Conservation (phyloP, 1,284 basidiomycete species). For the Rhodotorula mucilaginosa region DNA sequence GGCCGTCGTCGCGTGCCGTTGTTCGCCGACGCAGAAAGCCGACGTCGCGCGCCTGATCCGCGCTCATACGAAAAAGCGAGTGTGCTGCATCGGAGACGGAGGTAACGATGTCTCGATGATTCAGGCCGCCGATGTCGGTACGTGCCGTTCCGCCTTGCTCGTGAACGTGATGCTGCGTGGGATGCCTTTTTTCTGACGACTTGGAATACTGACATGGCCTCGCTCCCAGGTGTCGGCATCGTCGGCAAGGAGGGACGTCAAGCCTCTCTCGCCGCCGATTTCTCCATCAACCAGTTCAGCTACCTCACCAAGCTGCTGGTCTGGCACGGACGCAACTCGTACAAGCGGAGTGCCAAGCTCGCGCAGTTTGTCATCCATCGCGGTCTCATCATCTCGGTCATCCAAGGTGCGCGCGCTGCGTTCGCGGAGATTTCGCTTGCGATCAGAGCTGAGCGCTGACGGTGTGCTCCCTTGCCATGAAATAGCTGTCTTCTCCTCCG, state of each 20-base stretch:
- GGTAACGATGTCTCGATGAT: constrained; percentile 97
- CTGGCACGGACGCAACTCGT: constrained; percentile 97
- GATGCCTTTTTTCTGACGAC: neutral
- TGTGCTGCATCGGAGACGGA: constrained; percentile 96
- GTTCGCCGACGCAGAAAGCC: constrained; percentile 97
- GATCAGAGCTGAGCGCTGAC: neutral
- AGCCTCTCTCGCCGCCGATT: constrained; percentile 95
- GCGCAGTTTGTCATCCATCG: constrained; percentile 99
- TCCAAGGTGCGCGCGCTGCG: constrained; percentile 53
- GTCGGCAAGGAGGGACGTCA: constrained; percentile 99
- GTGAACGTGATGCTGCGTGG: neutral
- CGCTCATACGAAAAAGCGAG: constrained; percentile 82
- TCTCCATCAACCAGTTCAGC: constrained; percentile 95
- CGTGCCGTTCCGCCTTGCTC: constrained; percentile 47
- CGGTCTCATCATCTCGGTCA: constrained; percentile 94
- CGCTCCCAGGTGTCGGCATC: constrained; percentile 77
- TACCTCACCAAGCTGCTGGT: constrained; percentile 90
- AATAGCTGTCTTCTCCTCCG: constrained; percentile 91
- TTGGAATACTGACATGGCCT: neutral
- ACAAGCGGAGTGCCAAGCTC: constrained; percentile 94
- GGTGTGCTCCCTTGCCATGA: neutral
- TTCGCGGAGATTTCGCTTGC: neutral
- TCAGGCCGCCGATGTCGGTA: constrained; percentile 88
- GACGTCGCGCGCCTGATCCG: constrained; percentile 93
- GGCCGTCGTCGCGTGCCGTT: constrained; percentile 94